Conservation (phyloP, 208 protist species). For the Sergeia podlipaevii region DNA sequence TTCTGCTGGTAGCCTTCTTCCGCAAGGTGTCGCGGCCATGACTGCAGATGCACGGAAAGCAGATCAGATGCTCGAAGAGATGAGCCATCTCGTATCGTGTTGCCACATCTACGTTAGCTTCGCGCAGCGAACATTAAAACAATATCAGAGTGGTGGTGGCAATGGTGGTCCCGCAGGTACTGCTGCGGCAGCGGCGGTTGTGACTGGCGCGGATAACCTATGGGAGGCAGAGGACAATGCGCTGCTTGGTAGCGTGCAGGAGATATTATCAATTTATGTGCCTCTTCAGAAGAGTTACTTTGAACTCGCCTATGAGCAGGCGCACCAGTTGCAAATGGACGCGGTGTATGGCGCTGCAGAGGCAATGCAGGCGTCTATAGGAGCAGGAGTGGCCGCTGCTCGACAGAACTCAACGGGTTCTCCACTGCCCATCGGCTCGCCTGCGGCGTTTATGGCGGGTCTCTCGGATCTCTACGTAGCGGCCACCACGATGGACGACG, state of each 20-base stretch:
- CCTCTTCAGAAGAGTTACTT: slow-evolving; percentile 80
- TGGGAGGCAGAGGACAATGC: slow-evolving; percentile 28
- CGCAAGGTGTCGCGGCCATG: slow-evolving; percentile 9
- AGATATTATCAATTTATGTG: slow-evolving; percentile 73
- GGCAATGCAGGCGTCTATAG: slow-evolving; percentile 11
- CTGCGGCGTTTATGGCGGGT: slow-evolving; percentile 52
- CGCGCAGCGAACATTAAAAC: slow-evolving; percentile 46
- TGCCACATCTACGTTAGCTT: slow-evolving; percentile 77
- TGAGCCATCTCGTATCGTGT: slow-evolving; percentile 84
- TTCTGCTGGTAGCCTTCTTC: background rate
- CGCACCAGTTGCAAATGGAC: slow-evolving; percentile 54
- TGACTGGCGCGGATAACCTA: slow-evolving; percentile 7
- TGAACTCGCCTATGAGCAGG: slow-evolving; percentile 66
- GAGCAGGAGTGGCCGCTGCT: background rate
- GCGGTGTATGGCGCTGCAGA: slow-evolving; percentile 20
- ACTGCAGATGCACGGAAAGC: slow-evolving; percentile 52
- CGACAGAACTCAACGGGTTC: slow-evolving; percentile 1
- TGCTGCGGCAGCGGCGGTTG: background rate
- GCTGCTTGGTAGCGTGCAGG: slow-evolving; percentile 69
- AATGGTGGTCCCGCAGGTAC: background rate
- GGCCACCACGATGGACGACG: slow-evolving; percentile 22
- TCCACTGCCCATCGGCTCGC: slow-evolving; percentile 11
- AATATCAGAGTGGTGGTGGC: slow-evolving; percentile 22
- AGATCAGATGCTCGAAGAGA: slow-evolving; percentile 84
- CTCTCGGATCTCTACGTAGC: slow-evolving; percentile 56